A percentile compares a stretch with the other conserved stretches of the same genome.
phyloP scores from a whole-genome alignment of 2,329 filamentous ascomycete species.

The Phyllosticta capitalensis region DNA sequence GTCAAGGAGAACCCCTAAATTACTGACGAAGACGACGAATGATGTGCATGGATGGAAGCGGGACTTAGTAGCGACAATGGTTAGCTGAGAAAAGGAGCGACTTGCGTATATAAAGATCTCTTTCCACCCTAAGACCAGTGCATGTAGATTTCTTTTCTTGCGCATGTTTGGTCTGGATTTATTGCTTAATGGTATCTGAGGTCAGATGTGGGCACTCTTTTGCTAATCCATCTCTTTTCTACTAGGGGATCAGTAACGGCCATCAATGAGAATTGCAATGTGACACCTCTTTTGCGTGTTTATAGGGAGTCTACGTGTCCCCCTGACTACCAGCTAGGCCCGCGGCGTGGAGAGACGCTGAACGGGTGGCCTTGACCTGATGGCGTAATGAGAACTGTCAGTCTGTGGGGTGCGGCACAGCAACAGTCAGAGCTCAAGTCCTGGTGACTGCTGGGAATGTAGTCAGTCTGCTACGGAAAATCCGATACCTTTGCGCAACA shows the following conservation, averaged over 20 bases:
- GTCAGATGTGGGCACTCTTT: not conserved
- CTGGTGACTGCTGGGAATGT: too few species aligned
- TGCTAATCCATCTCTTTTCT: not conserved
- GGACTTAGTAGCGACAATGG: not conserved
- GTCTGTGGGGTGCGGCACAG: too few species aligned
- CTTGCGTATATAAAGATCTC: not conserved
- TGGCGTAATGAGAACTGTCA: too few species aligned
- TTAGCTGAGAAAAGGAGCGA: not conserved
- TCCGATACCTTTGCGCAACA: too few species aligned
- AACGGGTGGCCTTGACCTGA: too few species aligned
- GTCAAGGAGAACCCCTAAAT: constrained; percentile 46
- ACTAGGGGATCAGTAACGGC: not conserved
- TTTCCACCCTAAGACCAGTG: not conserved
- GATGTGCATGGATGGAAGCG: not conserved
- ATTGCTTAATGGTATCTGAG: not conserved
- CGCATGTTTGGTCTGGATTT: not conserved
- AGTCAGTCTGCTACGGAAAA: too few species aligned
- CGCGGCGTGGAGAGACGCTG: too few species aligned
- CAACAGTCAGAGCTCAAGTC: too few species aligned
- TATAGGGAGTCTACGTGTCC: too few species aligned
- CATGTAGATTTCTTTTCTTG: not conserved
- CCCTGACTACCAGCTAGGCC: too few species aligned
- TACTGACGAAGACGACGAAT: not conserved
- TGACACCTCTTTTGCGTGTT: too few species aligned
- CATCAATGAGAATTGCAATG: not conserved